These are phyloP conservation scores for Zoysia matrella DNA, from an alignment of 202 grass and related monocot genomes.

Conservation along the genomic window DNA sequence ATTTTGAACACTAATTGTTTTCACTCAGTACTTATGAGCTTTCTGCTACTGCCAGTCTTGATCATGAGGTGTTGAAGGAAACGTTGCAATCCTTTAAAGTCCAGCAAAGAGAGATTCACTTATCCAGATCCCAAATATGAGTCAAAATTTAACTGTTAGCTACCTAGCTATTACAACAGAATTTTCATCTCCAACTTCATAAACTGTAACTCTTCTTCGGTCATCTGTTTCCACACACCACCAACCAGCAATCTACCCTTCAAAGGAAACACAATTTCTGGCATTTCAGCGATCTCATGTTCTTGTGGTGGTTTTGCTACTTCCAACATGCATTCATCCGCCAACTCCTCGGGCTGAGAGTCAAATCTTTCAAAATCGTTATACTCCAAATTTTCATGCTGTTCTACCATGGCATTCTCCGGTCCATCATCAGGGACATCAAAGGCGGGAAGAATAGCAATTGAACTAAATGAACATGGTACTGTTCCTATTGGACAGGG, in stretches of 20 bases:
- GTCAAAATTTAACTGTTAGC: not conserved
- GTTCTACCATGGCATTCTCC: slow-evolving; percentile 28
- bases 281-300: slow-evolving; percentile 36
- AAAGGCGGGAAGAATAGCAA: slow-evolving; percentile 68
- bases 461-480: slow-evolving; percentile 90
- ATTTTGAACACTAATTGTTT: not conserved
- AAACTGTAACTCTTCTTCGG: slow-evolving; percentile 55
- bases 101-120: not conserved
- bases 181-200: slow-evolving; percentile 56
- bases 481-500: slow-evolving; percentile 83
- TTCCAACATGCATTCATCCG: slow-evolving; percentile 43
- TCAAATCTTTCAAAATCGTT: slow-evolving; percentile 28
- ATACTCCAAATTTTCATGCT: slow-evolving; percentile 34
- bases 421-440: slow-evolving; percentile 32
- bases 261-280: slow-evolving; percentile 39
- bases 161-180: slow-evolving; percentile 31
- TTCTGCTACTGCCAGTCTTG: not conserved
- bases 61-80: not conserved
- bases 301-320: slow-evolving; percentile 43
- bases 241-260: slow-evolving; percentile 62
- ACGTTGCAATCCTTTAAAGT: not conserved
- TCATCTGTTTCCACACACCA: slow-evolving; percentile 66
- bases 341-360: slow-evolving; percentile 16
- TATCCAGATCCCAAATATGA: not conserved
- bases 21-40: not conserved